Evolutionary conservation across 495 filamentous ascomycete species (phyloP).

Genomic region (Pseudotulostoma volvatum): DNA sequence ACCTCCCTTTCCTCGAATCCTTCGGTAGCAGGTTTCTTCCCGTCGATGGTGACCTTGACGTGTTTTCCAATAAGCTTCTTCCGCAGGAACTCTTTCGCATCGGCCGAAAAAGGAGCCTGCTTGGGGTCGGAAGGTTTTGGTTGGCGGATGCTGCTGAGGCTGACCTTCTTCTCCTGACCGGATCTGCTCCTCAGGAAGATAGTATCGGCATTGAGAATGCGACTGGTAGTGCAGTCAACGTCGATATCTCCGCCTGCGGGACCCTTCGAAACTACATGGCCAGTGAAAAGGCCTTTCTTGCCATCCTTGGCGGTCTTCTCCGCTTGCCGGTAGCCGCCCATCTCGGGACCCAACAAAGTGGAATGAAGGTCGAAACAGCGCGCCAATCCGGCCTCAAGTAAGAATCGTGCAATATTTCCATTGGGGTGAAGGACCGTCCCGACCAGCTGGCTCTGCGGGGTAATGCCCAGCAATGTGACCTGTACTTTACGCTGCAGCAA

Average conservation of each 20-base stretch:
- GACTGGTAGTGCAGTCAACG: constrained; percentile 63
- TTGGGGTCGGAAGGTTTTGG: constrained; percentile 70
- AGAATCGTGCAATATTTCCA: constrained; percentile 77
- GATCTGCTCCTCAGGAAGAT: constrained; percentile 69
- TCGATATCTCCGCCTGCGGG: constrained; percentile 36
- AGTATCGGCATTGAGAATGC: constrained; percentile 79
- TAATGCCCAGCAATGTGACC: constrained; percentile 66
- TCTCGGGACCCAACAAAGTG: constrained; percentile 67
- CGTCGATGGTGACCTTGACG: constrained; percentile 72
- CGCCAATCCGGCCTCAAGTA: constrained; percentile 76
- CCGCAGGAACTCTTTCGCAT: constrained; percentile 89
- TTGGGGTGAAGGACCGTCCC: constrained; percentile 68
- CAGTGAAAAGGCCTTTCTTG: constrained; percentile 61
- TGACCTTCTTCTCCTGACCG: constrained; percentile 75
- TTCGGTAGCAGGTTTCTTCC: constrained; percentile 76
- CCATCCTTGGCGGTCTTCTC: constrained; percentile 69
- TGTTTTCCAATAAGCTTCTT: constrained; percentile 94
- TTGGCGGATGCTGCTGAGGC: constrained; percentile 79
- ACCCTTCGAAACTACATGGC: constrained; percentile 46
- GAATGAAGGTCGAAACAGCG: constrained; percentile 90
- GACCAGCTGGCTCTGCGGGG: constrained; percentile 71
- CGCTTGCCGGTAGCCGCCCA: constrained; percentile 70
- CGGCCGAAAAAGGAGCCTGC: constrained; percentile 72
- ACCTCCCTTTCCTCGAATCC: constrained; percentile 92
- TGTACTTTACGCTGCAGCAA: constrained; percentile 74